Percentiles rank a stretch among this genome's conserved stretches.
These are phyloP conservation scores for Micractinium conductrix DNA, from an alignment of 139 green algal species.

Conservation along the genomic window DNA sequence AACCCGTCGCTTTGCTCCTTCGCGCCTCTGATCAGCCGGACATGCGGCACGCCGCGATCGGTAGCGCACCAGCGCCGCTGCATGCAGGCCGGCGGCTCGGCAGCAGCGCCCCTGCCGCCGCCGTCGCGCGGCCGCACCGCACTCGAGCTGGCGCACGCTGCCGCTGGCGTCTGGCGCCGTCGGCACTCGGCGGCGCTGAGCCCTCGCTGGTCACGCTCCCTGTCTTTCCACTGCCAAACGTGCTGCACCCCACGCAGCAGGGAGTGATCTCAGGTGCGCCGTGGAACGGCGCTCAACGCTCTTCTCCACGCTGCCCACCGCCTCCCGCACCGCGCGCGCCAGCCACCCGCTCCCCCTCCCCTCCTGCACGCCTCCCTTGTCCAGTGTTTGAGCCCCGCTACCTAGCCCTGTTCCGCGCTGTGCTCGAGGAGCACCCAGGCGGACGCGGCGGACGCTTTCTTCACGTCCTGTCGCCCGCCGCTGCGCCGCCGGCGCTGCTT, in stretches of 20 bases:
- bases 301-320: neutral
- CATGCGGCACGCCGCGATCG: no score
- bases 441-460: constrained; percentile 26
- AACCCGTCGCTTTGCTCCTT: no score
- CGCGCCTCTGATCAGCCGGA: no score
- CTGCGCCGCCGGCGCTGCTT: constrained; percentile 23
- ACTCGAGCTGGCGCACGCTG: no score
- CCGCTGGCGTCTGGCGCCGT: neutral
- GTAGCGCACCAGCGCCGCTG: no score
- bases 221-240: neutral
- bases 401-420: constrained; percentile 7
- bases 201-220: constrained; percentile 12
- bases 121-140: no score
- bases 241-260: constrained; percentile 17
- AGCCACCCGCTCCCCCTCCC: neutral
- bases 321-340: neutral
- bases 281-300: neutral
- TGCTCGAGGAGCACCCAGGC: neutral
- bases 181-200: neutral
- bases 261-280: neutral
- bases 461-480: constrained; percentile 1
- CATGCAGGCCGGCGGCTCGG: no score
- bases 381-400: constrained; percentile 36
- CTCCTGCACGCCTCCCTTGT: no score
- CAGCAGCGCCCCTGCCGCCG: no score